Evolutionary conservation across 2,329 filamentous ascomycete genomes (phyloP).

Genomic region (Hortaea werneckii): DNA sequence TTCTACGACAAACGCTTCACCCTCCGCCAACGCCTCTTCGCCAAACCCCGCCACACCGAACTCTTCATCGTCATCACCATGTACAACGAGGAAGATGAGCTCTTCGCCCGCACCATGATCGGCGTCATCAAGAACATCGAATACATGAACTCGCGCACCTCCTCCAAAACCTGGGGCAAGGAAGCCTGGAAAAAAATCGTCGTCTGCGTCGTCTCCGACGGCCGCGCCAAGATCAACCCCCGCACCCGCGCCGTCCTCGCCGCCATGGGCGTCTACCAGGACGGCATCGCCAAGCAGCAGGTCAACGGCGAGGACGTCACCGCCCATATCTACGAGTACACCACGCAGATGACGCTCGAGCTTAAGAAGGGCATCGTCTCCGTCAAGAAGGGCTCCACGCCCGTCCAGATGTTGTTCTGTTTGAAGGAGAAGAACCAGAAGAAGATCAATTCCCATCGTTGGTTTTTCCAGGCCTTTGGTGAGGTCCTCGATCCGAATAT

Average conservation of each 20-base stretch:
- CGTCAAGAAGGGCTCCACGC: constrained; percentile 72
- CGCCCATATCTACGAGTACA: constrained; percentile 92
- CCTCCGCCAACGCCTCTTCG: constrained; percentile 80
- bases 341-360: constrained; percentile 73
- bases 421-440: constrained; percentile 99
- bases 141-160: constrained; percentile 88
- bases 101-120: constrained; percentile 90
- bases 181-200: constrained; percentile 99
- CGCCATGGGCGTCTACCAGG: constrained; percentile 92
- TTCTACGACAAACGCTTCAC: constrained; percentile 89
- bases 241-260: constrained; percentile 81
- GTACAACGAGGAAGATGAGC: constrained; percentile 97
- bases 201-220: constrained; percentile 93
- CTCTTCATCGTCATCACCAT: constrained; percentile 95
- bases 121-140: constrained; percentile 99
- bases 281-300: constrained; percentile 96
- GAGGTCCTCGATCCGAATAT: constrained; percentile 89
- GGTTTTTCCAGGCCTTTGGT: constrained; percentile 98
- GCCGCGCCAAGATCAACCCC: constrained; percentile 91
- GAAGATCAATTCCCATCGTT: constrained; percentile 98
- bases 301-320: constrained; percentile 95
- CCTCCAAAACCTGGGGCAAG: constrained; percentile 96
- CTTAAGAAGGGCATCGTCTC: constrained; percentile 84
- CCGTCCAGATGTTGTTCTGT: constrained; percentile 95
- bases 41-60: constrained; percentile 85